Evolutionary conservation across 169 alveolate genomes (phyloP), one percentile per base, ranked within the genome.

Genomic region (Prorocentrum cordatum): DNA sequence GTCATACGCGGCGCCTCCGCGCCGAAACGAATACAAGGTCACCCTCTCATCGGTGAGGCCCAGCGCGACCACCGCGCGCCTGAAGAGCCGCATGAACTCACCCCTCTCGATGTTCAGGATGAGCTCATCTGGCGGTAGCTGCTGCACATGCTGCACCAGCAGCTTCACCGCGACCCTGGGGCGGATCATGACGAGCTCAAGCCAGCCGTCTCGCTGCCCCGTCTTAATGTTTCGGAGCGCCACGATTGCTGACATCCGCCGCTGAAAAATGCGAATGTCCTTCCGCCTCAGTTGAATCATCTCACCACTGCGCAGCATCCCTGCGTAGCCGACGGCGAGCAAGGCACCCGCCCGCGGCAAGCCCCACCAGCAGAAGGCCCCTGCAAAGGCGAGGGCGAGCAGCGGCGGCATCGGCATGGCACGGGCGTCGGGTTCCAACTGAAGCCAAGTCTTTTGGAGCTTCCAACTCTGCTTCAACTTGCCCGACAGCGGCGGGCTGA

Each of bases 1-100:
- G 38, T 75, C 42, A 20, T 36, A 73, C 1, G 85, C 50, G 12
- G 85, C 85, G 16, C 85, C 85, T 2, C 85, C 85, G n/a, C 85
- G 68, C 2, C 87, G 72, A 5, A 58, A 35, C 10, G 45, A n/a
- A 26, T 75, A 50, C 12, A 58, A 1, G 9, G 47, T 26, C 33
- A 67, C 2, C 14, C 35, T 16, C 58, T 38, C 9, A 42, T 9
- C 77, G 1, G 29, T 20, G 14, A 67, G 1, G 32, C 35, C 9
- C 2, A 67, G 20, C 58, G 1, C 14, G 26, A 33, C 27, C 20
- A 32, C 2, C 6, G 20, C 5, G 58, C 5, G 24, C 20, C 3
- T 7, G 58, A 67, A 67, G 26, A 32, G 33, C 16, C 9, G 2
- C 6, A 47, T 32, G 31, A 67, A 24, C n/a, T 1, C 10, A 1